These are phyloP conservation scores for Nannochloropsis granulata DNA, from an alignment of 108 stramenopile species.

Conservation along the genomic window DNA sequence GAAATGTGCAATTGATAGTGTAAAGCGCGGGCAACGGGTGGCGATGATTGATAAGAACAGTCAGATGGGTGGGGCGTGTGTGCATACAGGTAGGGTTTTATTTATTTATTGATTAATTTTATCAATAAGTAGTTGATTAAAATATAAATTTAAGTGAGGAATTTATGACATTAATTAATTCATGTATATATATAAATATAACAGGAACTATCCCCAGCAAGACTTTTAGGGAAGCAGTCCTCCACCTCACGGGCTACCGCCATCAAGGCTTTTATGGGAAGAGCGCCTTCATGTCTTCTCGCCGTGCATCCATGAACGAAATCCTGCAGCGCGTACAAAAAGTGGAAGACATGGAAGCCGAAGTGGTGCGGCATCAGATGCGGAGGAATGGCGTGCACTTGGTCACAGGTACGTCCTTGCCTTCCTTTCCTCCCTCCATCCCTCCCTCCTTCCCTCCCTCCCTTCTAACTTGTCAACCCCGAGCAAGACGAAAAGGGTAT, in stretches of 20 bases:
- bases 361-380: slow-evolving; percentile 17
- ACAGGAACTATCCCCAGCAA: slow-evolving; percentile 22
- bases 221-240: slow-evolving; percentile 27
- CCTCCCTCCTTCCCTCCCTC: too few species aligned
- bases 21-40: slow-evolving; percentile 5
- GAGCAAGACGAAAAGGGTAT: too few species aligned
- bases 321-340: slow-evolving; percentile 21
- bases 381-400: slow-evolving; percentile 23
- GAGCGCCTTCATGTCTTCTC: not conserved
- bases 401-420: slow-evolving; percentile 12
- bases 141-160: too few species aligned
- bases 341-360: slow-evolving; percentile 21
- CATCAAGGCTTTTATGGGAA: slow-evolving; percentile 17
- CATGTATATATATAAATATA: too few species aligned
- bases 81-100: slow-evolving; percentile 12
- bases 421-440: not conserved
- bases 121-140: too few species aligned
- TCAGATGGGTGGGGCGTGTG: slow-evolving; percentile 19
- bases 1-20: slow-evolving; percentile 15
- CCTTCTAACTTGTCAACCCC: too few species aligned
- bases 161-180: too few species aligned
- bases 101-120: too few species aligned
- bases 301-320: slow-evolving; percentile 2
- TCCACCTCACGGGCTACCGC: slow-evolving; percentile 27
- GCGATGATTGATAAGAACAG: slow-evolving; percentile 20